These are phyloP conservation scores for Lasiosphaeria ovina DNA, from an alignment of 495 filamentous ascomycete species.

Conservation along the genomic window DNA sequence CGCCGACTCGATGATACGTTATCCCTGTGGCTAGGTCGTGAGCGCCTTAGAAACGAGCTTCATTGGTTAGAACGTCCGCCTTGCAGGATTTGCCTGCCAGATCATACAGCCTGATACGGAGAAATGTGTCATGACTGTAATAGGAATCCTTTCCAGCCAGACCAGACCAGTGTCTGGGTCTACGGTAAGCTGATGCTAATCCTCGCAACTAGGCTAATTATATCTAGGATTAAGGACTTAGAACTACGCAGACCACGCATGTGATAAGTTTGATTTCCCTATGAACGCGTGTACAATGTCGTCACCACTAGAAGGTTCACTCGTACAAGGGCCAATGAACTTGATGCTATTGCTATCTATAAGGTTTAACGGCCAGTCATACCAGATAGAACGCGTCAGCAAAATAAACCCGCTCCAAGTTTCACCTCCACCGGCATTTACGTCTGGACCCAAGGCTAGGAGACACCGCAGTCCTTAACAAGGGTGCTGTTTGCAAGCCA, in stretches of 20 bases:
- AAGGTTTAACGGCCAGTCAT: too few species aligned
- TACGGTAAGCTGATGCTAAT: background rate
- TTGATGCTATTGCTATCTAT: constrained; percentile 3
- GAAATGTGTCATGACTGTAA: background rate
- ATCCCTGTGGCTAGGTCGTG: background rate
- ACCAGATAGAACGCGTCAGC: constrained; percentile 4
- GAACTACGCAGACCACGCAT: background rate
- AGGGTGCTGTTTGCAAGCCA: constrained; percentile 2
- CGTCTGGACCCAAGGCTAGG: constrained; percentile 5
- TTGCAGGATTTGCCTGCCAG: constrained; percentile 5
- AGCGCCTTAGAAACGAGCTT: constrained; percentile 6
- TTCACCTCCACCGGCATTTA: constrained; percentile 3
- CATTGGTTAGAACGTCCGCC: constrained; percentile 5
- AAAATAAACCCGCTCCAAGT: background rate
- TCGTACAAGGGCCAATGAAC: constrained; percentile 6
- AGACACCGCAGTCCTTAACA: constrained; percentile 6
- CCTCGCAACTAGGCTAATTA: background rate
- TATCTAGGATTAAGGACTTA: background rate
- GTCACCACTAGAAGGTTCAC: background rate
- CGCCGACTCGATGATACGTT: background rate
- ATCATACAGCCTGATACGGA: constrained; percentile 4
- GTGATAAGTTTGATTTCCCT: background rate
- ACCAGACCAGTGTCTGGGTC: background rate
- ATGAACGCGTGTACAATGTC: background rate
- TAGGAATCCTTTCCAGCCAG: constrained; percentile 1